Conservation (phyloP, 805 yeast genomes). For the Metschnikowia chrysomelidarum region DNA sequence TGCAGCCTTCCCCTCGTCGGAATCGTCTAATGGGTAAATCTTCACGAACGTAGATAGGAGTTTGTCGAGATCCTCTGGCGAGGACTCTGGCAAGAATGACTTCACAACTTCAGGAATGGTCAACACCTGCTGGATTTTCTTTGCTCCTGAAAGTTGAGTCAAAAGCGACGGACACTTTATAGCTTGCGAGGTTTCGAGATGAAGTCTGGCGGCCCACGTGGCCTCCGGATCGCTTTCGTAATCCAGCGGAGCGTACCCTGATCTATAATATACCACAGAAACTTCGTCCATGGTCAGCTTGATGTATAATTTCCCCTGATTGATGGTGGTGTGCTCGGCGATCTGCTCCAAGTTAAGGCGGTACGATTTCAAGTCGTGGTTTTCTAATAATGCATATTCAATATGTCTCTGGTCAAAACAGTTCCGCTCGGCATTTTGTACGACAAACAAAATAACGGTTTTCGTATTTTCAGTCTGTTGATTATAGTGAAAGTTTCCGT, state of each 20-base stretch:
- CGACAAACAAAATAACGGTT: slow-evolving; percentile 68
- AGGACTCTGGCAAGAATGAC: slow-evolving; percentile 43
- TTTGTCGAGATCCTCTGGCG: slow-evolving; percentile 26
- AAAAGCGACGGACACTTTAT: slow-evolving; percentile 89
- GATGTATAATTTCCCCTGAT: slow-evolving; percentile 49
- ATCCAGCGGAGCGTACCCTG: slow-evolving; percentile 87
- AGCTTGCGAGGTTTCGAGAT: slow-evolving; percentile 72
- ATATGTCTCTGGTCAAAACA: slow-evolving; percentile 87
- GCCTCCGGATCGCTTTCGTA: slow-evolving; percentile 51
- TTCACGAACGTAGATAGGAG: slow-evolving; percentile 71
- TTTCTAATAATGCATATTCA: slow-evolving; percentile 63
- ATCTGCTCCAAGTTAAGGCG: slow-evolving; percentile 70
- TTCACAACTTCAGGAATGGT: slow-evolving; percentile 52
- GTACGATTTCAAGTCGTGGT: slow-evolving; percentile 56
- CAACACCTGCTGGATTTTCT: slow-evolving; percentile 88
- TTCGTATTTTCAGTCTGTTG: slow-evolving; percentile 21
- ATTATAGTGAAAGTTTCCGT: slow-evolving; percentile 58
- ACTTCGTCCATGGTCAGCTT: slow-evolving; percentile 63
- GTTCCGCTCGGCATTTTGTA: slow-evolving; percentile 84
- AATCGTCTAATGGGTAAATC: slow-evolving; percentile 81
- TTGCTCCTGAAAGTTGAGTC: slow-evolving; percentile 90
- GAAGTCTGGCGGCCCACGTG: slow-evolving; percentile 77
- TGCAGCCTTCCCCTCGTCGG: slow-evolving; percentile 60
- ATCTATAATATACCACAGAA: slow-evolving; percentile 84
- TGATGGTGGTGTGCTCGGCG: slow-evolving; percentile 39